Percentiles rank a stretch among this genome's conserved stretches.
phyloP scores from a whole-genome alignment of 352 stramenopile species.

The Phytophthora pluvialis region DNA sequence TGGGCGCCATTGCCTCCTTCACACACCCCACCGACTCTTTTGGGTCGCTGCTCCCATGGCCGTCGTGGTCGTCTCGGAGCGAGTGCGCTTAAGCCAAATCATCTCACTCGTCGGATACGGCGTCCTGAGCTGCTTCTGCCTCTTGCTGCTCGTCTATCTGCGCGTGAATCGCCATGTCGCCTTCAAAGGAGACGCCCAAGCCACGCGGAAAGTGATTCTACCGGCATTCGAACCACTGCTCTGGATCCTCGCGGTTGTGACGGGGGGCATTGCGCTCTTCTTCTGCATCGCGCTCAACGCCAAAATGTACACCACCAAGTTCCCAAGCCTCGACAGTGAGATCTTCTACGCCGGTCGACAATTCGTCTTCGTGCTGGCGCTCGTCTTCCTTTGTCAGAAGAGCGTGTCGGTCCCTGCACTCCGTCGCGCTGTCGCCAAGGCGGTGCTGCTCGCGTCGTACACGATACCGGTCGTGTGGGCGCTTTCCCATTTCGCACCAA shows the following conservation, averaged over 20 bases:
- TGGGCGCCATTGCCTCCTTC: neutral
- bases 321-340: conserved; percentile 41
- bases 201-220: conserved; percentile 57
- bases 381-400: conserved; percentile 68
- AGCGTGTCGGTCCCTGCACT: conserved; percentile 65
- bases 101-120: conserved; percentile 44
- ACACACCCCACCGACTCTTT: neutral
- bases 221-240: conserved; percentile 66
- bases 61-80: conserved; percentile 1
- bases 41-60: conserved; percentile 12
- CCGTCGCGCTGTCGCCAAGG: conserved; percentile 42
- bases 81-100: conserved; percentile 37
- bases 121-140: conserved; percentile 39
- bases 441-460: conserved; percentile 51
- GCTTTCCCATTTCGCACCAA: conserved; percentile 17
- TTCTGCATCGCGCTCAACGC: conserved; percentile 41
- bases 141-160: conserved; percentile 52
- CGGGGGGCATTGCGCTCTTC: conserved; percentile 38
- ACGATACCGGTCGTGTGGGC: conserved; percentile 50
- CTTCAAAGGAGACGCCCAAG: conserved; percentile 48
- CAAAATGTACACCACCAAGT: conserved; percentile 39
- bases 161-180: conserved; percentile 46
- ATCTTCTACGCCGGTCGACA: conserved; percentile 53
- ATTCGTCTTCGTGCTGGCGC: conserved; percentile 60
- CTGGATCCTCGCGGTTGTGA: conserved; percentile 47